Evolutionary conservation across 768 basidiomycete genomes (phyloP).

Genomic region (Paxillus ammoniavirescens): DNA sequence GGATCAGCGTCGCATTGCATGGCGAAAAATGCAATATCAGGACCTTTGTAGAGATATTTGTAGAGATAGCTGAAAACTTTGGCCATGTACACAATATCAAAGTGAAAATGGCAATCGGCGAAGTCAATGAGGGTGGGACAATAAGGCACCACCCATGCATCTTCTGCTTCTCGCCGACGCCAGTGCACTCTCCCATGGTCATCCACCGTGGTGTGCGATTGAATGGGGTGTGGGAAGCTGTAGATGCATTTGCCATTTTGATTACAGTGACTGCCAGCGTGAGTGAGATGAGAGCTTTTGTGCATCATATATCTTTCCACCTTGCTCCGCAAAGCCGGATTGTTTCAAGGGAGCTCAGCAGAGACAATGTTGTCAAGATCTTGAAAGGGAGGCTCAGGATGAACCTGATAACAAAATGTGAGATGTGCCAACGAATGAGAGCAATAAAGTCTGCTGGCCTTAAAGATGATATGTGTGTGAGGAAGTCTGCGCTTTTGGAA

Average conservation of each 20-base stretch:
- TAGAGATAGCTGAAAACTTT: slow-evolving; percentile 39
- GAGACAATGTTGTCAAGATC: neutral
- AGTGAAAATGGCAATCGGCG: slow-evolving; percentile 37
- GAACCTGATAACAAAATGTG: neutral
- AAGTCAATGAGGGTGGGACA: slow-evolving; percentile 21
- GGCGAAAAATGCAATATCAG: neutral
- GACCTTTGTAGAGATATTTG: slow-evolving; percentile 40
- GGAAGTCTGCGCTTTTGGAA: slow-evolving; percentile 44
- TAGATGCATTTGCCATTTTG: neutral
- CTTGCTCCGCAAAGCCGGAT: neutral
- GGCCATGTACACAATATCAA: slow-evolving; percentile 29
- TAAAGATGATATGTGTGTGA: slow-evolving; percentile 41
- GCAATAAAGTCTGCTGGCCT: neutral
- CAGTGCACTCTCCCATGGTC: slow-evolving; percentile 29
- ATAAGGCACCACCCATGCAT: slow-evolving; percentile 32
- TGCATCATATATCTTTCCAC: neutral
- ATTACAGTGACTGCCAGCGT: neutral
- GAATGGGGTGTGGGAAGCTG: neutral
- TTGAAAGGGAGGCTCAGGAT: neutral
- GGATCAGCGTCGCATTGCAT: slow-evolving; percentile 1
- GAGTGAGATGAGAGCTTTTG: neutral
- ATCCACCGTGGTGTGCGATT: slow-evolving; percentile 23
- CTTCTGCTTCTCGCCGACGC: slow-evolving; percentile 17
- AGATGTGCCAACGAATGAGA: neutral
- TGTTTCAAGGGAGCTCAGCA: neutral